Conservation (phyloP, 2,329 filamentous ascomycete species). For the Stagonosporopsis rhizophila region DNA sequence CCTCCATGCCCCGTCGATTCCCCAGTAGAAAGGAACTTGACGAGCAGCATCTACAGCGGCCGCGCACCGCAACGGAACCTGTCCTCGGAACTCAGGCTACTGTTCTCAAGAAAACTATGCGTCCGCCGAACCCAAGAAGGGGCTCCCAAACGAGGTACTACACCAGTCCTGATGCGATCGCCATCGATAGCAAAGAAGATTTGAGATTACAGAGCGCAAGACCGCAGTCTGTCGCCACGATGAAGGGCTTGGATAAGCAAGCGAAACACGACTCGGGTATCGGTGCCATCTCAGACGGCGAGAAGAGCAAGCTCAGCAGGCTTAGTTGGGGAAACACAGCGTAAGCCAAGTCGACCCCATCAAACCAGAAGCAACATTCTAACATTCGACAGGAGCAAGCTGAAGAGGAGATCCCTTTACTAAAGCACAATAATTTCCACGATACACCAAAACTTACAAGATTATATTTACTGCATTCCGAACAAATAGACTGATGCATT, state of each 20-base stretch:
- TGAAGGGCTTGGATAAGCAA: constrained; percentile 2
- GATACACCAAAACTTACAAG: neutral
- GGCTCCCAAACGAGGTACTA: constrained; percentile 28
- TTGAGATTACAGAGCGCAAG: neutral
- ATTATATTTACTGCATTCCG: neutral
- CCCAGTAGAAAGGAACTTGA: constrained; percentile 12
- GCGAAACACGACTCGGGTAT: constrained; percentile 12
- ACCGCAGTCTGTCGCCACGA: neutral
- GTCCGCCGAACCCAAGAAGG: constrained; percentile 4
- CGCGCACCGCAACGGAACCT: constrained; percentile 11
- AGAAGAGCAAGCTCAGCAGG: constrained; percentile 9
- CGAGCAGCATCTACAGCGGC: constrained; percentile 5
- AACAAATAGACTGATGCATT: neutral
- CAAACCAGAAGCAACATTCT: neutral
- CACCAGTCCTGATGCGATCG: constrained; percentile 5
- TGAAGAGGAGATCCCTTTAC: constrained; percentile 14
- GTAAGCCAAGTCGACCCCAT: neutral
- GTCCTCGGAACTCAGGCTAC: neutral
- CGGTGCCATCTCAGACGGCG: constrained; percentile 1
- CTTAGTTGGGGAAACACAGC: constrained; percentile 15
- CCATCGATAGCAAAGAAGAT: constrained; percentile 10
- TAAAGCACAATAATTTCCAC: neutral
- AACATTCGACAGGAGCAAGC: constrained; percentile 3
- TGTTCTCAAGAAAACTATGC: neutral
- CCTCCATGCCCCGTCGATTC: constrained; percentile 6